Percentiles rank a stretch among this genome's conserved stretches.
Evolutionary conservation across 768 basidiomycete genomes (phyloP).

Genomic region (Infundibulicybe gibba): DNA sequence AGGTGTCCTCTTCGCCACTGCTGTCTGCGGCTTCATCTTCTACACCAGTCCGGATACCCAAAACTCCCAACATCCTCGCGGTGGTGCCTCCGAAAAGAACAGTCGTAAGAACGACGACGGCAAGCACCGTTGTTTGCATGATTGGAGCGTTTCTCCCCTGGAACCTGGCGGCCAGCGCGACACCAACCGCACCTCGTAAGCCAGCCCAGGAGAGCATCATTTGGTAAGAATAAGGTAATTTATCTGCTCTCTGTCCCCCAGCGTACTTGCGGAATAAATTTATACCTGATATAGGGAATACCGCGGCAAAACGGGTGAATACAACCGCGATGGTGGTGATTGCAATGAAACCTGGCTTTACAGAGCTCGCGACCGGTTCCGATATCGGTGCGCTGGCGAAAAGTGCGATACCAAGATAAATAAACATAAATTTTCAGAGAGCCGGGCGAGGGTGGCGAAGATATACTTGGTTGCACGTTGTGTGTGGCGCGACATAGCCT

Average conservation of each 20-base stretch:
- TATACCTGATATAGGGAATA: constrained; percentile 93
- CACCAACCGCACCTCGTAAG: constrained; percentile 93
- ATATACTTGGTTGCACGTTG: constrained; percentile 95
- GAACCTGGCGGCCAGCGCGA: constrained; percentile 95
- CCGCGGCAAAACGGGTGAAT: constrained; percentile 92
- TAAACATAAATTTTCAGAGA: constrained; percentile 99
- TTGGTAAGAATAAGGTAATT: constrained; percentile 95
- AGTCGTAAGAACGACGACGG: constrained; percentile 94
- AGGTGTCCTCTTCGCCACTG: constrained; percentile 50
- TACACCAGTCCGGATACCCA: constrained; percentile 94
- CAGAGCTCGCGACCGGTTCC: constrained; percentile 75
- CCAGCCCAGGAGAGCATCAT: constrained; percentile 99
- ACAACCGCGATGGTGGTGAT: constrained; percentile 90
- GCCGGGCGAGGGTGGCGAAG: constrained; percentile 88
- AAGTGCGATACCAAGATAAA: constrained; percentile 95
- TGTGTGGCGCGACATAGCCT: constrained; percentile 95
- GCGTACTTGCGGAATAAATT: constrained; percentile 86
- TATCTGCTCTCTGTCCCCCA: constrained; percentile 83
- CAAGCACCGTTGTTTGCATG: constrained; percentile 88
- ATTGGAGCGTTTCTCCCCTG: constrained; percentile 90
- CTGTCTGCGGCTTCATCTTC: constrained; percentile 80
- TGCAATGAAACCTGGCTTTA: constrained; percentile 93
- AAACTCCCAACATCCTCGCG: constrained; percentile 90
- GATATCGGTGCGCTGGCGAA: constrained; percentile 85
- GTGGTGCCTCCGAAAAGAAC: constrained; percentile 97